Evolutionary conservation across 305 asterid genomes (phyloP).

Genomic region (Ilex paraguariensis): DNA sequence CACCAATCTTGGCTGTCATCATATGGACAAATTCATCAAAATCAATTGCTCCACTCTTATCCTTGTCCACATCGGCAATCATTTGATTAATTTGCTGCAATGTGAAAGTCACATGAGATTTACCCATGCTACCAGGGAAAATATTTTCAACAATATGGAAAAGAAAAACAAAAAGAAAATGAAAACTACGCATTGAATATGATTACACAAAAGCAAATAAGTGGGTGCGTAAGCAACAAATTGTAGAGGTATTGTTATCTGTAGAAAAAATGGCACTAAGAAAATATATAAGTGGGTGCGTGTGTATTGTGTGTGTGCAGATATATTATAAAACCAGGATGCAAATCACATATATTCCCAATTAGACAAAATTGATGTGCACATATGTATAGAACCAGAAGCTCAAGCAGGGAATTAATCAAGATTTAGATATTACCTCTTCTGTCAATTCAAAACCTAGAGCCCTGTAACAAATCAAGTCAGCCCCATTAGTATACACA

Average conservation of each 20-base stretch:
- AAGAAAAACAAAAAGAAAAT: background rate
- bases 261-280: too few relatives aligned
- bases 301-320: too few relatives aligned
- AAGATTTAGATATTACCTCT: conserved; percentile 49
- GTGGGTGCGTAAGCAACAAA: too few relatives aligned
- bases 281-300: too few relatives aligned
- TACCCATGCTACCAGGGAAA: conserved; percentile 1
- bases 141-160: background rate
- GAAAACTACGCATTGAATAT: background rate
- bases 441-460: conserved; percentile 95
- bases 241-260: background rate
- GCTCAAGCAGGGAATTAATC: background rate
- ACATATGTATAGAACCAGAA: background rate
- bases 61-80: conserved; percentile 95
- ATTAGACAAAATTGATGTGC: too few relatives aligned
- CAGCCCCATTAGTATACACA: conserved; percentile 5
- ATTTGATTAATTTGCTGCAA: conserved; percentile 73
- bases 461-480: conserved; percentile 61
- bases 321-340: too few relatives aligned
- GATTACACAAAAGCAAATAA: too few relatives aligned
- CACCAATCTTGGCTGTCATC: conserved; percentile 97
- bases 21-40: conserved; percentile 81
- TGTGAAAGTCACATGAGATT: conserved; percentile 14
- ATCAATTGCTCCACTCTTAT: conserved; percentile 91
- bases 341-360: too few relatives aligned